phyloP scores from a whole-genome alignment of 129 eudicot species.

The Flaveria brownii region DNA sequence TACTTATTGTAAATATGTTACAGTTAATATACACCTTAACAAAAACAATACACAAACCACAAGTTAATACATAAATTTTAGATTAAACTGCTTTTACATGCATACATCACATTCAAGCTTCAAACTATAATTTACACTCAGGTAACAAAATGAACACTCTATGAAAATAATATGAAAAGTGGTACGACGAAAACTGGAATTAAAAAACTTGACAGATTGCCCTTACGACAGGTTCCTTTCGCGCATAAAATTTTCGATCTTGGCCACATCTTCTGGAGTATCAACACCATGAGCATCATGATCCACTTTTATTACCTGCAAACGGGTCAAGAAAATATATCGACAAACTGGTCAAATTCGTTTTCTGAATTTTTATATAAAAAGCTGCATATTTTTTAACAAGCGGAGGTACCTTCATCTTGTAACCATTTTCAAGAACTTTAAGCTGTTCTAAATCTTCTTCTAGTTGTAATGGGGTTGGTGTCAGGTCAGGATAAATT shows the following conservation, averaged over 20 bases:
- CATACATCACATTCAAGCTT: neutral
- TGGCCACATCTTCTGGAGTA: conserved; percentile 45
- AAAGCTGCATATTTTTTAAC: neutral
- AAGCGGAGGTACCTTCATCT: conserved; percentile 57
- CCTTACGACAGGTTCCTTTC: conserved; percentile 32
- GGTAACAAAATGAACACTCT: neutral
- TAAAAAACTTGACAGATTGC: neutral
- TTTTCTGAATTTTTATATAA: neutral
- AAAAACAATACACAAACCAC: no score
- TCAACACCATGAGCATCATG: conserved; percentile 52
- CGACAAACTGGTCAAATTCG: neutral
- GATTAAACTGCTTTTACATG: neutral
- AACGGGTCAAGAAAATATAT: neutral
- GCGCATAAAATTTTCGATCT: conserved; percentile 36
- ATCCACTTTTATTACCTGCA: conserved; percentile 43
- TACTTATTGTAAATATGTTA: neutral
- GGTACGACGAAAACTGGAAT: neutral
- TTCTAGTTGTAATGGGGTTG: conserved; percentile 88
- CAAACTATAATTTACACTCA: neutral
- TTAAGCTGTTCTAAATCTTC: conserved; percentile 90
- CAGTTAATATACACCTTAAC: neutral
- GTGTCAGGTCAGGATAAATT: conserved; percentile 64
- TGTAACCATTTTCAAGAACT: conserved; percentile 93
- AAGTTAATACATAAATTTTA: neutral
- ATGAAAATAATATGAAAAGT: neutral